Evolutionary conservation across 2,329 filamentous ascomycete species (phyloP).

Genomic region (Rutstroemia sp.): DNA sequence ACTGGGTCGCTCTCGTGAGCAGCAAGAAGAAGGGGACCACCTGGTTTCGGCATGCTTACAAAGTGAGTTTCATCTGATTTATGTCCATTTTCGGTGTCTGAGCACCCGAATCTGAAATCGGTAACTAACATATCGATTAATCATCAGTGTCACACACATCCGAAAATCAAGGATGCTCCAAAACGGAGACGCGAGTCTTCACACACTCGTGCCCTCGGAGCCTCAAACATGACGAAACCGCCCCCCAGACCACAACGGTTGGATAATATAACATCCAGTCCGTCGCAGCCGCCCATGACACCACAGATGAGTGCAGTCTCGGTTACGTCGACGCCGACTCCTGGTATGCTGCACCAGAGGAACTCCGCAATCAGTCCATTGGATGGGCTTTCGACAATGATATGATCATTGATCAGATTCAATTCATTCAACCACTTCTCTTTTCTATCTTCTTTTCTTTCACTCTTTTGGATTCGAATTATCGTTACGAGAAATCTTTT

Average conservation of each 20-base stretch:
- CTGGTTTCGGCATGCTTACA: conserved; percentile 86
- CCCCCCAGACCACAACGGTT: conserved; percentile 26
- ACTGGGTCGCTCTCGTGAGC: conserved; percentile 75
- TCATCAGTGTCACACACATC: conserved; percentile 57
- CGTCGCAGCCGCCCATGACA: conserved; percentile 36
- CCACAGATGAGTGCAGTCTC: conserved; percentile 37
- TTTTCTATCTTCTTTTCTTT: neutral
- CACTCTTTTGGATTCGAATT: neutral
- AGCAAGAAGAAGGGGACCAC: conserved; percentile 90
- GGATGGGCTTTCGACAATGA: conserved; percentile 40
- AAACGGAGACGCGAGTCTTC: conserved; percentile 60
- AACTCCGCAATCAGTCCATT: conserved; percentile 29
- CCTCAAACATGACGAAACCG: conserved; percentile 37
- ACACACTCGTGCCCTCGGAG: conserved; percentile 33
- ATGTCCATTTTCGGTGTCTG: neutral
- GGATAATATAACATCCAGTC: conserved; percentile 3
- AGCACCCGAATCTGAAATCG: neutral
- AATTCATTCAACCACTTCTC: neutral
- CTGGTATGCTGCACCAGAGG: conserved; percentile 10
- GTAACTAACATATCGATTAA: neutral
- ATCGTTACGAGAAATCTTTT: neutral
- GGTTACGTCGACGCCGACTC: conserved; percentile 33
- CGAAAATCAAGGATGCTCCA: conserved; percentile 63
- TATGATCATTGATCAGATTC: conserved; percentile 28
- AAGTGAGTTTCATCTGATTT: conserved; percentile 43